Evolutionary conservation across 2,329 filamentous ascomycete genomes (phyloP), one percentile per base, ranked within the genome.

Genomic region (Botrytis cinerea): DNA sequence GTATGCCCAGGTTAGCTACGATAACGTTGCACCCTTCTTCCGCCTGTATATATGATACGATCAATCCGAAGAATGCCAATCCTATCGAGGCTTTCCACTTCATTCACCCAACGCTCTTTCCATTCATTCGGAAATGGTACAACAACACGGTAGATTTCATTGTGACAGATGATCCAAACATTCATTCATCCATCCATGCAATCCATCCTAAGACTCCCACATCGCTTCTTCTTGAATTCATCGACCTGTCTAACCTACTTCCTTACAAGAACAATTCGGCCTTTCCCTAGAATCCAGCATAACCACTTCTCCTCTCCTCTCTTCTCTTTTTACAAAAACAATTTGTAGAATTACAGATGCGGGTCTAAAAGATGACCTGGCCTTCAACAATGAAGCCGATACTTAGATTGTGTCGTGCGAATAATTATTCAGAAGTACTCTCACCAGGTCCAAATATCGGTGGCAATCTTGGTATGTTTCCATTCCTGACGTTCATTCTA

Each of bases 341-440:
- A 38, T 28, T n/a, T 35, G 18, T 5, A 71, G n/a, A 43, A n/a
- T 45, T 43, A 60, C 63, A 72, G 51, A 72, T 72, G 71, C 57
- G 71, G 71, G 71, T 72, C 71, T 72, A 45, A 61, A 72, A 51
- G 28, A 72, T 28, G 51, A 60, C 71, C 51, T 69, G 71, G 71
- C 40, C 63, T 72, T 60, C 71, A 40, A 68, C 71, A 51, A 69
- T 72, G 71, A 72, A 72, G 71, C 71, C 71, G 40, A 72, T 72
- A 61, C 66, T 72, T 22, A 69, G 62, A 32, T 60, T 72, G 51
- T 72, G 71, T 68, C 71, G 71, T 68, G 63, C 54, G 4, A 72
- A 51, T 40, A 48, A 57, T n/a, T 22, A 54, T 32, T 46, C 51
- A 35, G 71, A 67, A 48, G 60, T 40, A 16, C 35, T 72, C 59